phyloP scores from a whole-genome alignment of 148 eudicot genomes.

The Linanthus parryae region DNA sequence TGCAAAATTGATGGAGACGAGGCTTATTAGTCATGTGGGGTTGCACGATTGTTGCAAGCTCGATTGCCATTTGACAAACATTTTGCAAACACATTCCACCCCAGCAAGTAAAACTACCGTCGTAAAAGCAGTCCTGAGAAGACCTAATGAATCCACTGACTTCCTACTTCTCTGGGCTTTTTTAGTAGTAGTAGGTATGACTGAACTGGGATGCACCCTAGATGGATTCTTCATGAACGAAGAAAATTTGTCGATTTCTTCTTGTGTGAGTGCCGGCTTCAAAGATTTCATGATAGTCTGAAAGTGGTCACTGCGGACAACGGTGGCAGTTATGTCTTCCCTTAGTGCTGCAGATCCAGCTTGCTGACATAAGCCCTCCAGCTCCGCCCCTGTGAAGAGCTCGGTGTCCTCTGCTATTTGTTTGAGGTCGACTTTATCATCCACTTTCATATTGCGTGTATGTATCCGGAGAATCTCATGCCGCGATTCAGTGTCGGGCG shows the following conservation, averaged over 20 bases:
- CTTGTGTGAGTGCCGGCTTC: slow-evolving; percentile 54
- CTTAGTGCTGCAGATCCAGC: slow-evolving; percentile 86
- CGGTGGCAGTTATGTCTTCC: slow-evolving; percentile 76
- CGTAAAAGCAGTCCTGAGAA: slow-evolving; percentile 26
- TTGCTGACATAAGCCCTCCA: slow-evolving; percentile 81
- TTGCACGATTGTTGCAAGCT: too few relatives aligned
- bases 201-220: slow-evolving; percentile 12
- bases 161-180: slow-evolving; percentile 11
- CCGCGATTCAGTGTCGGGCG: slow-evolving; percentile 84
- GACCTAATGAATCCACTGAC: slow-evolving; percentile 17
- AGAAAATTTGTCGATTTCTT: slow-evolving; percentile 47
- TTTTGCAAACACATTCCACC: too few relatives aligned
- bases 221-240: slow-evolving; percentile 43
- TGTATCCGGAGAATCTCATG: slow-evolving; percentile 76
- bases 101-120: slow-evolving; percentile 31
- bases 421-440: slow-evolving; percentile 57
- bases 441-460: slow-evolving; percentile 67
- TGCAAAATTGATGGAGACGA: too few relatives aligned
- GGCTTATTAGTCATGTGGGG: too few relatives aligned
- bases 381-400: slow-evolving; percentile 88
- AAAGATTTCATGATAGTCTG: slow-evolving; percentile 46
- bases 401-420: slow-evolving; percentile 78
- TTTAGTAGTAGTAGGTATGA: slow-evolving; percentile 9
- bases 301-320: slow-evolving; percentile 59
- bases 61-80: too few relatives aligned